Evolutionary conservation across 148 eudicot genomes (phyloP).

Genomic region (Nepenthes gracilis): DNA sequence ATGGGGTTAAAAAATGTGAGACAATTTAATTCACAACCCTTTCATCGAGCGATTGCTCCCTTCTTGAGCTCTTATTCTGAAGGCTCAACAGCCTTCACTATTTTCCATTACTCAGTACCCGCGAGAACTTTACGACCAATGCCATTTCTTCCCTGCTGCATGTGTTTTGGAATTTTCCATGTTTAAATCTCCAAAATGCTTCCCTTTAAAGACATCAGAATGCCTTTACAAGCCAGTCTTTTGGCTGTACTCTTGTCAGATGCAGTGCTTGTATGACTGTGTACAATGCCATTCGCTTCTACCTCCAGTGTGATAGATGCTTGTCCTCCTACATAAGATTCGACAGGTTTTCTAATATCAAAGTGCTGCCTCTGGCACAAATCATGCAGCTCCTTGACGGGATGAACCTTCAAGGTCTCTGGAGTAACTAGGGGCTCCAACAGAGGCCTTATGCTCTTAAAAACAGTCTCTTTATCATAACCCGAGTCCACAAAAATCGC

Average conservation of each 20-base stretch:
- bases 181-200: slow-evolving; percentile 1
- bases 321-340: slow-evolving; percentile 21
- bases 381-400: slow-evolving; percentile 43
- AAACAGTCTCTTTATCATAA: slow-evolving; percentile 39
- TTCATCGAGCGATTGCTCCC: too few relatives aligned
- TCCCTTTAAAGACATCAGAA: slow-evolving; percentile 46
- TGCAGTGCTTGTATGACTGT: slow-evolving; percentile 23
- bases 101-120: too few relatives aligned
- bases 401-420: slow-evolving; percentile 55
- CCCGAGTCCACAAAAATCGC: slow-evolving; percentile 78
- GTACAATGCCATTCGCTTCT: slow-evolving; percentile 37
- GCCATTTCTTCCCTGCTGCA: too few relatives aligned
- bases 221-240: slow-evolving; percentile 39
- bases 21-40: too few relatives aligned
- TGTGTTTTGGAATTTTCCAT: too few relatives aligned
- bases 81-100: too few relatives aligned
- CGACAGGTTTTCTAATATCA: slow-evolving; percentile 13
- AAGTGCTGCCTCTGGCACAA: slow-evolving; percentile 38
- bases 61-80: too few relatives aligned
- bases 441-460: slow-evolving; percentile 47
- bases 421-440: slow-evolving; percentile 73
- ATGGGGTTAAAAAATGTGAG: too few relatives aligned
- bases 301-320: slow-evolving; percentile 41
- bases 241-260: slow-evolving; percentile 40
- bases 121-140: too few relatives aligned